A percentile compares a stretch with the other conserved stretches of the same genome.
phyloP scores from a whole-genome alignment of 73 alveolate genomes.

The Stentor coeruleus region DNA sequence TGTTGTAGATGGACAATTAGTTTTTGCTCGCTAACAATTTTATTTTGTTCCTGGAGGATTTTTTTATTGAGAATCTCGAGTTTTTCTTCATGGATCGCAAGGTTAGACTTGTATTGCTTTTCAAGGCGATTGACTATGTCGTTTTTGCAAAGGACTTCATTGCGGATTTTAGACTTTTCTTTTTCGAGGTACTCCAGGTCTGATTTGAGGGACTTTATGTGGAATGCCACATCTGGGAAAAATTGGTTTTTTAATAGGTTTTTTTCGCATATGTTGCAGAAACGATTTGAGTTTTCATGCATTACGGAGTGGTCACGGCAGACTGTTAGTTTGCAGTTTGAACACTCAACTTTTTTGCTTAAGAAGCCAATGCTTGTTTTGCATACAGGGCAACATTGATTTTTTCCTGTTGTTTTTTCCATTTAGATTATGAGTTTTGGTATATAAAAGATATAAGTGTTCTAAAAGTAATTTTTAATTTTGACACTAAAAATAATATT shows the following conservation, averaged over 20 bases:
- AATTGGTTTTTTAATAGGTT: no score
- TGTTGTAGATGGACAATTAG: background rate
- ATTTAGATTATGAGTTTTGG: no score
- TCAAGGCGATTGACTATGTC: background rate
- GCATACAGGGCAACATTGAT: background rate
- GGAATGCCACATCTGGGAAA: background rate
- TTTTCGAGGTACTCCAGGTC: background rate
- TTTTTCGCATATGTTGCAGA: background rate
- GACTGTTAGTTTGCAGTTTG: background rate
- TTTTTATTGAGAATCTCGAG: background rate
- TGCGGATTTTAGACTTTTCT: background rate
- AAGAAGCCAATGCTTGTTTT: background rate
- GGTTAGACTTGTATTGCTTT: background rate
- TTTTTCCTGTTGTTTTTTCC: background rate
- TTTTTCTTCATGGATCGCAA: background rate
- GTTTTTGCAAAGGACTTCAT: background rate
- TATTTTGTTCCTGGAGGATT: background rate
- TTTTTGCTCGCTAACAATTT: background rate
- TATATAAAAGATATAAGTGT: no score
- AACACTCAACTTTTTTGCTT: background rate
- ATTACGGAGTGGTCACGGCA: background rate
- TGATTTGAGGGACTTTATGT: background rate
- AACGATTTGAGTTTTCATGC: background rate
- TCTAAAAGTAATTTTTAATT: no score
- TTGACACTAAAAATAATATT: no score